Percentiles rank a stretch among this genome's conserved stretches.
These are phyloP conservation scores for Talaromyces wortmannii DNA, from an alignment of 495 filamentous ascomycete genomes.

Conservation along the genomic window DNA sequence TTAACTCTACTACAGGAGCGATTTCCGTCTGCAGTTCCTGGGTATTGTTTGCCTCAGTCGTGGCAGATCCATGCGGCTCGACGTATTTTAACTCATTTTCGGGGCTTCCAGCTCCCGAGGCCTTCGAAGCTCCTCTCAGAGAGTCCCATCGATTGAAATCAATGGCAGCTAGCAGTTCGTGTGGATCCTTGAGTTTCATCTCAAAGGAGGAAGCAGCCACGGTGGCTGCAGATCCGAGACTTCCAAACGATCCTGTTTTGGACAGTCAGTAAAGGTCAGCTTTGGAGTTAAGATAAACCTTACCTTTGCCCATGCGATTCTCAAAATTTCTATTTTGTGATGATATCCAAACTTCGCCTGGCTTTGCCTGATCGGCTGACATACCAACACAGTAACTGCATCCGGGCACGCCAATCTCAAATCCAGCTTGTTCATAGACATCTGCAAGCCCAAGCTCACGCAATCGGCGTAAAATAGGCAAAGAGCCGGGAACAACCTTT, in stretches of 20 bases:
- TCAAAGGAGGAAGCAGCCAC: slow-evolving; percentile 34
- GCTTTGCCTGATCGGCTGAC: slow-evolving; percentile 28
- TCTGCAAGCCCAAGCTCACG: slow-evolving; percentile 22
- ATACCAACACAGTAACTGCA: slow-evolving; percentile 44
- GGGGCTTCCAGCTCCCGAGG: too few species aligned
- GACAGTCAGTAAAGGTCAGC: neutral
- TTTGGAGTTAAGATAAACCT: neutral
- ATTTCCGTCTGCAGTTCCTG: slow-evolving; percentile 5
- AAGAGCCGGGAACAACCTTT: slow-evolving; percentile 31
- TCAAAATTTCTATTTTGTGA: slow-evolving; percentile 42
- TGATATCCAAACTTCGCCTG: slow-evolving; percentile 38
- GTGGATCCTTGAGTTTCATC: slow-evolving; percentile 28
- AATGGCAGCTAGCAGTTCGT: slow-evolving; percentile 16
- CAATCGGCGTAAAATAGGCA: slow-evolving; percentile 28
- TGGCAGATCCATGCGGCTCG: neutral
- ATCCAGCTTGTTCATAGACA: slow-evolving; percentile 33
- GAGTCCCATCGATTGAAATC: slow-evolving; percentile 13
- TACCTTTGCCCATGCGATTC: slow-evolving; percentile 42
- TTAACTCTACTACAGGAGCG: neutral
- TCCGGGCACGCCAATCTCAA: slow-evolving; percentile 31
- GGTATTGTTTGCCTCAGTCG: neutral
- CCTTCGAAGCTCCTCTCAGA: slow-evolving; percentile 5
- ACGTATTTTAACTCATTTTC: neutral
- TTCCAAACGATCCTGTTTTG: slow-evolving; percentile 29
- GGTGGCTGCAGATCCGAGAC: slow-evolving; percentile 30